Percentiles rank a stretch among this genome's conserved stretches.
Evolutionary conservation across 108 stramenopile genomes (phyloP).

Genomic region (Nannochloropsis salina): DNA sequence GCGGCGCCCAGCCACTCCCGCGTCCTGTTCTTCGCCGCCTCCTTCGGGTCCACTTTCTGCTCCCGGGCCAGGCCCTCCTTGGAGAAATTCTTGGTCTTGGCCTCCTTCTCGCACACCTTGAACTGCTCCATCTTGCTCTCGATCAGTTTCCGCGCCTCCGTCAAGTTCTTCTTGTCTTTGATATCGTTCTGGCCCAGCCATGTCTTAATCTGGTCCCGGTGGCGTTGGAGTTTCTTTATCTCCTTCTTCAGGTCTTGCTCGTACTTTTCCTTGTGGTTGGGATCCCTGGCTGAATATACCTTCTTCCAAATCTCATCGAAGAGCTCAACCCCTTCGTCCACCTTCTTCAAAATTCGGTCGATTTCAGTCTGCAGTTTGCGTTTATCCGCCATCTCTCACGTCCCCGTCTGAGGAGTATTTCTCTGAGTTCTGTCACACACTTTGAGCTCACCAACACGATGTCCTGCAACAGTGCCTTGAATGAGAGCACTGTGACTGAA

Average conservation of each 20-base stretch:
- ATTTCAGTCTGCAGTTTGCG: slow-evolving; percentile 46
- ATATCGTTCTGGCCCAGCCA: slow-evolving; percentile 94
- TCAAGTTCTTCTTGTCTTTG: slow-evolving; percentile 84
- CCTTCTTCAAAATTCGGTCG: slow-evolving; percentile 56
- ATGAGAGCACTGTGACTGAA: too few relatives aligned
- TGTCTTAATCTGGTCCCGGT: slow-evolving; percentile 96
- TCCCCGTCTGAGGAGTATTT: too few relatives aligned
- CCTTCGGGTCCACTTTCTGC: slow-evolving; percentile 37
- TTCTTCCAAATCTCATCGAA: slow-evolving; percentile 99
- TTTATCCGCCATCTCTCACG: not conserved
- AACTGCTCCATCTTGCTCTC: slow-evolving; percentile 99
- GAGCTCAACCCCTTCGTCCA: slow-evolving; percentile 92
- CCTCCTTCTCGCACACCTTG: slow-evolving; percentile 97
- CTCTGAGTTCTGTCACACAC: too few relatives aligned
- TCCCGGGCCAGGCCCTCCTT: slow-evolving; percentile 87
- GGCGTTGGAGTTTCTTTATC: slow-evolving; percentile 94
- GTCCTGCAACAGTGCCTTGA: too few relatives aligned
- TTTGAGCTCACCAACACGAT: too few relatives aligned
- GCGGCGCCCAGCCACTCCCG: slow-evolving; percentile 48
- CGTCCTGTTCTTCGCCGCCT: slow-evolving; percentile 47
- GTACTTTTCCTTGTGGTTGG: slow-evolving; percentile 96
- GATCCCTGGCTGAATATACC: slow-evolving; percentile 83
- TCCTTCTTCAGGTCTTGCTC: slow-evolving; percentile 98
- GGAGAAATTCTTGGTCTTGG: slow-evolving; percentile 95
- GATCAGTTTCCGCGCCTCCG: slow-evolving; percentile 62